Conservation (phyloP, 2,329 filamentous ascomycete genomes). For the Penicillium polonicum region DNA sequence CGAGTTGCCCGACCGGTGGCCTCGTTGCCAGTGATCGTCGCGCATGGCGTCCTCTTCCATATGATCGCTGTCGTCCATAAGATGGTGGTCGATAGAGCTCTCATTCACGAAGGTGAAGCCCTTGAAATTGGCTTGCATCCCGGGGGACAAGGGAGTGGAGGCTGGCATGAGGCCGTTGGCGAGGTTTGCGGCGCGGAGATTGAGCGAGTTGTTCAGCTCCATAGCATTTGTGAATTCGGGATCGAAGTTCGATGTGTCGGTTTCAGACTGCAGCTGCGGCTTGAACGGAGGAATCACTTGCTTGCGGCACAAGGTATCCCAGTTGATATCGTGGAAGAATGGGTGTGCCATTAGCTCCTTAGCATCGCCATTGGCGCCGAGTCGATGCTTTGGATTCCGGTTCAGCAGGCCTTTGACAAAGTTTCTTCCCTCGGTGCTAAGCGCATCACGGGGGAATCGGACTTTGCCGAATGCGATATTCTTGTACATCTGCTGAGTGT, state of each 20-base stretch:
- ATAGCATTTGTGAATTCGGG: conserved; percentile 96
- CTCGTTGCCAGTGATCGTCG: conserved; percentile 38
- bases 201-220: conserved; percentile 81
- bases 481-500: conserved; percentile 99
- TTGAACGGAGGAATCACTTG: conserved; percentile 95
- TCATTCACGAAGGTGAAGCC: conserved; percentile 99
- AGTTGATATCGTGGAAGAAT: conserved; percentile 94
- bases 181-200: conserved; percentile 83
- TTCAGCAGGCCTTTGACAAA: conserved; percentile 98
- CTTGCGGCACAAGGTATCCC: conserved; percentile 84
- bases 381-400: conserved; percentile 90
- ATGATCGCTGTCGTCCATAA: conserved; percentile 38
- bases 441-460: conserved; percentile 87
- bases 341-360: conserved; percentile 91
- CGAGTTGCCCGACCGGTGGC: conserved; percentile 33
- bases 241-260: conserved; percentile 97
- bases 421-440: conserved; percentile 91
- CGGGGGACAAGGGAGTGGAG: conserved; percentile 88
- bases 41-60: conserved; percentile 47
- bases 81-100: conserved; percentile 74
- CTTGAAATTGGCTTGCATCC: conserved; percentile 96
- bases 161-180: conserved; percentile 78
- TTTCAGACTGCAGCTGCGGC: conserved; percentile 91
- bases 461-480: conserved; percentile 99
- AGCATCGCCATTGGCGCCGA: conserved; percentile 87